Conservation (phyloP, 2,329 filamentous ascomycete genomes). For the Exophiala bonariae region DNA sequence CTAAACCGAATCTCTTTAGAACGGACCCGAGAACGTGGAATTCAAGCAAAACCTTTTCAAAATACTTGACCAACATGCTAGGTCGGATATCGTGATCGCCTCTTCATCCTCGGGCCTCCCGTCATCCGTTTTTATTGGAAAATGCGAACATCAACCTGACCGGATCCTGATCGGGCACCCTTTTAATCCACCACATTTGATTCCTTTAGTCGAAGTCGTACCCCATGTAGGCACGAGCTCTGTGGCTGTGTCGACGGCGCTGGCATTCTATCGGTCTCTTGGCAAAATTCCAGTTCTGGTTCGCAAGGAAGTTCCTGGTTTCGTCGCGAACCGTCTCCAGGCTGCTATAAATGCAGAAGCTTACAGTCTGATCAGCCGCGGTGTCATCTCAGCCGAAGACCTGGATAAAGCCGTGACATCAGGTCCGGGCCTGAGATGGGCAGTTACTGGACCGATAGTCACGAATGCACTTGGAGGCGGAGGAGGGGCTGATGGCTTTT, state of each 20-base stretch:
- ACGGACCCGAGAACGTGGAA: neutral
- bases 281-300: conserved; percentile 44
- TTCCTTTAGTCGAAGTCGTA: conserved; percentile 50
- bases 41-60: neutral
- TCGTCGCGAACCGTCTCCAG: conserved; percentile 49
- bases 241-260: neutral
- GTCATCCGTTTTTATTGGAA: neutral
- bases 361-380: conserved; percentile 35
- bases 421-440: neutral
- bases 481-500: neutral
- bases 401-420: neutral
- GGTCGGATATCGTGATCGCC: neutral
- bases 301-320: conserved; percentile 43
- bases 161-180: conserved; percentile 48
- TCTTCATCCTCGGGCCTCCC: neutral
- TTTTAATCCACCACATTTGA: conserved; percentile 51
- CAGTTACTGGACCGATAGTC: neutral
- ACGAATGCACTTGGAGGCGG: neutral
- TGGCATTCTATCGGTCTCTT: conserved; percentile 39
- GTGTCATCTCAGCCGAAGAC: conserved; percentile 26
- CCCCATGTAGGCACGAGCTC: conserved; percentile 34
- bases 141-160: conserved; percentile 17
- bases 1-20: too few relatives aligned
- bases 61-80: neutral
- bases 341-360: conserved; percentile 40